Base-by-base conservation (phyloP, 83 land plant genomes). In the Larix sibirica region DNA sequence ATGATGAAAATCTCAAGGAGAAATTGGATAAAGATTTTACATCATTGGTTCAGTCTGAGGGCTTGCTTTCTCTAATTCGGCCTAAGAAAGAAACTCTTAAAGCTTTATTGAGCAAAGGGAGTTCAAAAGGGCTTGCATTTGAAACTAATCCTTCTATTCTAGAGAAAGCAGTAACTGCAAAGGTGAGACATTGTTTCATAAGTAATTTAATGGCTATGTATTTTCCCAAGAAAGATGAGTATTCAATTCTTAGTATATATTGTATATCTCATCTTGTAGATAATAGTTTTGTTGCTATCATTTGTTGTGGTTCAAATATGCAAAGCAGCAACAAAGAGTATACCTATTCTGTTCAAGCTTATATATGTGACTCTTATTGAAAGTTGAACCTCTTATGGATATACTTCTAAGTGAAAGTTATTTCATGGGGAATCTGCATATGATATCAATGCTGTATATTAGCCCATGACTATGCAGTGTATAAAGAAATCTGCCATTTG, bases 1-100 rank as follows among this genome's bases (percentile, higher is more conserved):
- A 96, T 77, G 94, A 93, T 89, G 90, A 85, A 36, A 85, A 93
- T 16, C 79, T 92, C 70, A 85, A 90, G 86, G 95, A 91, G 50
- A 84, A 97, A 79, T 80, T 95, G 66, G 99, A 97, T 81, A 89
- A 86, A 24, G 91, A 90, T 24, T 97, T 97, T 83, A 56, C 87
- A 69, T 85, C 89, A 7, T 76, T 97, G 83, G 91, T 89, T 28
- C 96, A 92, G 79, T 88, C 98, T 18, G 83, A 90, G 62, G 93
- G 90, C 56, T 83, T 97, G 28, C 56, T 83, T 4, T 92, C 98
- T 17, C 65, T 94, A 40, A 88, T 93, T 42, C 89, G 88, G 38
- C 93, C 96, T 65, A 80, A 82, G 64, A 93, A 90, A 82, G 82
- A 82, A 83, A 86, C 92, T 77, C 66, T 90, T 47, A 90, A 93